phyloP scores from a whole-genome alignment of 2,329 filamentous ascomycete species.

The Scorias spongiosa region DNA sequence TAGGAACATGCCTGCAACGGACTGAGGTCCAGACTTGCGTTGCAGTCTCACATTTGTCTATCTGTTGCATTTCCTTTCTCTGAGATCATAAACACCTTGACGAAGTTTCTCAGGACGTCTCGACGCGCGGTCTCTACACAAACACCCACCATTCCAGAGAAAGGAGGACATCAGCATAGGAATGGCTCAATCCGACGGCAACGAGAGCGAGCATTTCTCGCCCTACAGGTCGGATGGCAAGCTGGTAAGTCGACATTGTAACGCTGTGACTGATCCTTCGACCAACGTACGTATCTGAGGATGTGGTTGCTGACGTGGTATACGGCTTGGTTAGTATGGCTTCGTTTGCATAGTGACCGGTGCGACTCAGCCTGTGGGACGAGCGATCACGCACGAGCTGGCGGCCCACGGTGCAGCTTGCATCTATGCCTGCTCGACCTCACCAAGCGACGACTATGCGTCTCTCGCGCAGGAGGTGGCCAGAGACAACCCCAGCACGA shows the following conservation, averaged over 20 bases:
- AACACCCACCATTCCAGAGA: too few relatives aligned
- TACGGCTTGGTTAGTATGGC: slow-evolving; percentile 33
- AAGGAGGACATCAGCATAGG: neutral
- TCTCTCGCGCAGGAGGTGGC: slow-evolving; percentile 29
- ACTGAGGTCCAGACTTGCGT: too few relatives aligned
- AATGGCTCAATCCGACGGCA: slow-evolving; percentile 4
- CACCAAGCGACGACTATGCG: slow-evolving; percentile 23
- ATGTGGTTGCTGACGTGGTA: neutral
- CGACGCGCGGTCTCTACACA: too few relatives aligned
- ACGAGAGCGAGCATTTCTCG: slow-evolving; percentile 33
- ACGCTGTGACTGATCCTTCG: neutral
- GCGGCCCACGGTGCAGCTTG: slow-evolving; percentile 50
- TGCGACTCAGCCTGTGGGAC: slow-evolving; percentile 44
- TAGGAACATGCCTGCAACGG: too few relatives aligned
- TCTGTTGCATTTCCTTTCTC: too few relatives aligned
- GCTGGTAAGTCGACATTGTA: slow-evolving; percentile 27
- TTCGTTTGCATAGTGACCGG: slow-evolving; percentile 52
- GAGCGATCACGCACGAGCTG: slow-evolving; percentile 44
- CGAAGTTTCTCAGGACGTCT: too few relatives aligned
- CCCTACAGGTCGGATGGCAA: slow-evolving; percentile 44
- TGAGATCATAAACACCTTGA: too few relatives aligned
- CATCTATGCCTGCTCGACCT: slow-evolving; percentile 43
- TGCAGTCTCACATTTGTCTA: too few relatives aligned
- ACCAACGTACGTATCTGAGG: neutral
- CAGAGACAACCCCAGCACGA: slow-evolving; percentile 37